phyloP scores from a whole-genome alignment of 2,329 filamentous ascomycete species.

The Cercospora zeina region DNA sequence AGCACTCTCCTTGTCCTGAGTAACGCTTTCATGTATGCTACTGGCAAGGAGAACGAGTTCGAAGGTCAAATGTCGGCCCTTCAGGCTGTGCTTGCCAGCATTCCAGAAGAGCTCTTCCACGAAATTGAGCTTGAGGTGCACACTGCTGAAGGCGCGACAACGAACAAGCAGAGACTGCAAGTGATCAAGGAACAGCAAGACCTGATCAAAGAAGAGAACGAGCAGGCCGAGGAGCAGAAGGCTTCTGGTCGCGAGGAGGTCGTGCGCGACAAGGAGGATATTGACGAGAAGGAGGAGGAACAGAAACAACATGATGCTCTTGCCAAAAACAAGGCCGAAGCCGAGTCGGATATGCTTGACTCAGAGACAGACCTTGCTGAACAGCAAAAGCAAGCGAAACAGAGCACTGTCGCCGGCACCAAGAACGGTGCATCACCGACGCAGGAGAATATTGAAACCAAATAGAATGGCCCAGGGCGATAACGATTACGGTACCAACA shows the following conservation, averaged over 20 bases:
- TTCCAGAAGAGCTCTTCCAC: conserved; percentile 98
- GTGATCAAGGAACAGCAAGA: conserved; percentile 98
- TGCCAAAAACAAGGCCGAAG: conserved; percentile 23
- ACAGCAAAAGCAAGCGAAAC: conserved; percentile 21
- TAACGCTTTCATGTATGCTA: conserved; percentile 96
- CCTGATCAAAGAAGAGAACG: conserved; percentile 93
- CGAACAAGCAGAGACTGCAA: conserved; percentile 98
- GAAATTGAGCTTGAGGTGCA: conserved; percentile 98
- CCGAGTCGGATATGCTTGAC: conserved; percentile 29
- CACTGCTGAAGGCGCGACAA: conserved; percentile 92
- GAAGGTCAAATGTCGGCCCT: conserved; percentile 89
- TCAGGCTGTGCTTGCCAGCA: conserved; percentile 86
- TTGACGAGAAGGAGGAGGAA: conserved; percentile 82
- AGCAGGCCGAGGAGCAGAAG: conserved; percentile 81
- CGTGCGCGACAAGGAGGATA: conserved; percentile 78
- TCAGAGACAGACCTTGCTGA: conserved; percentile 30
- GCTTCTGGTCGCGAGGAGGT: conserved; percentile 60
- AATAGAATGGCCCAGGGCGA: neutral
- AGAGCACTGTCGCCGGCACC: neutral
- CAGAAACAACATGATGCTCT: conserved; percentile 36
- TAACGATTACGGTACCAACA: conserved; percentile 4
- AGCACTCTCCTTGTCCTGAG: conserved; percentile 92
- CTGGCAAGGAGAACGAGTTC: conserved; percentile 79
- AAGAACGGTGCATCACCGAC: neutral
- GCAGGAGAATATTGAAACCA: neutral